Conservation (phyloP, 495 filamentous ascomycete genomes). For the Tuber indicum region DNA sequence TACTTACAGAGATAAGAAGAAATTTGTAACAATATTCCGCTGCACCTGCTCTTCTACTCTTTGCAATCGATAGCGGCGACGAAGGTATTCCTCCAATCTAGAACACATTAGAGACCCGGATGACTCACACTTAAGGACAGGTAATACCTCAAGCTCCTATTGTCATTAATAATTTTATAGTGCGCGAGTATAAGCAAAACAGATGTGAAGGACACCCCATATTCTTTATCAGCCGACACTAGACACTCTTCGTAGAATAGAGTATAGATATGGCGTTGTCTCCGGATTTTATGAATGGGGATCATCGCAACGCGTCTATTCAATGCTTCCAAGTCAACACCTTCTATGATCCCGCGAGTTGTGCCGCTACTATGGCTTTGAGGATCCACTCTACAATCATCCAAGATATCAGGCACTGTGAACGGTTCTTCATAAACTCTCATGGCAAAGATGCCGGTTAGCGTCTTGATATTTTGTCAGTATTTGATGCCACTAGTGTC, state of each 20-base stretch:
- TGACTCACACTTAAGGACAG: not conserved
- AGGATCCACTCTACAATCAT: slow-evolving; percentile 62
- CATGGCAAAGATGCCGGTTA: slow-evolving; percentile 94
- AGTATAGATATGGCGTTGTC: slow-evolving; percentile 71
- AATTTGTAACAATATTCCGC: slow-evolving; percentile 79
- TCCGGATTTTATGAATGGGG: slow-evolving; percentile 64
- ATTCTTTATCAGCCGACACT: slow-evolving; percentile 79
- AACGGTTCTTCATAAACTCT: slow-evolving; percentile 91
- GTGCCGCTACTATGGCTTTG: slow-evolving; percentile 44
- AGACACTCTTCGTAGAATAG: slow-evolving; percentile 93
- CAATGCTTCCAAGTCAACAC: slow-evolving; percentile 70
- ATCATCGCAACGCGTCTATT: slow-evolving; percentile 68
- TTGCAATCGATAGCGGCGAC: slow-evolving; percentile 80
- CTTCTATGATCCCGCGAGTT: slow-evolving; percentile 53
- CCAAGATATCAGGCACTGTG: slow-evolving; percentile 72
- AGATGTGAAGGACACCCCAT: slow-evolving; percentile 84
- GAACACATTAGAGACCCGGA: slow-evolving; percentile 8
- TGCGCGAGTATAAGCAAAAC: slow-evolving; percentile 97
- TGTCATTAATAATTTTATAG: slow-evolving; percentile 98
- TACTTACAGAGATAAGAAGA: slow-evolving; percentile 82
- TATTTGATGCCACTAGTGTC: not conserved
- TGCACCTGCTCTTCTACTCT: slow-evolving; percentile 94
- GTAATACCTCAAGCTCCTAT: slow-evolving; percentile 74
- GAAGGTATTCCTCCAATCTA: slow-evolving; percentile 81
- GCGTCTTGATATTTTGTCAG: slow-evolving; percentile 50